These are phyloP conservation scores for Sporisorium exsertum DNA, from an alignment of 1,284 basidiomycete species.

Conservation along the genomic window DNA sequence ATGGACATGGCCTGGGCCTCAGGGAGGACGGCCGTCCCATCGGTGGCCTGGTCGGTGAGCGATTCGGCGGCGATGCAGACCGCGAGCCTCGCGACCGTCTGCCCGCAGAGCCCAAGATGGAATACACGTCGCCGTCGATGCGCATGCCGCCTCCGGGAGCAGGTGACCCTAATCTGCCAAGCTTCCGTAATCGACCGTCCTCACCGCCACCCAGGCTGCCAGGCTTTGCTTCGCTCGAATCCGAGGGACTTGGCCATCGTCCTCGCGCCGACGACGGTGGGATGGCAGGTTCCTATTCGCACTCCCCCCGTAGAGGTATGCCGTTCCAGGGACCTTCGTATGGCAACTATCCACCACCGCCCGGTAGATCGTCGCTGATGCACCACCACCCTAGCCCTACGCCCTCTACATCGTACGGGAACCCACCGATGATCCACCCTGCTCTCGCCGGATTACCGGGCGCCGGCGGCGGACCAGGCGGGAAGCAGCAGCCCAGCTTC, in stretches of 20 bases:
- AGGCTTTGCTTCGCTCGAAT: conserved; percentile 40
- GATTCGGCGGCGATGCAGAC: conserved; percentile 22
- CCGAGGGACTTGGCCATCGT: conserved; percentile 27
- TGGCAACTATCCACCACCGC: conserved; percentile 26
- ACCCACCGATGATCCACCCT: conserved; percentile 60
- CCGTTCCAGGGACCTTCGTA: conserved; percentile 32
- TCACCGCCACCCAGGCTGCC: conserved; percentile 47
- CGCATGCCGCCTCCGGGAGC: conserved; percentile 41
- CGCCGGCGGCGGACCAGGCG: conserved; percentile 50
- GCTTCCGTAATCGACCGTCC: conserved; percentile 22
- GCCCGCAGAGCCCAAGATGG: conserved; percentile 26
- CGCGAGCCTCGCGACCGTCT: conserved; percentile 27
- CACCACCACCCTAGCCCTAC: conserved; percentile 40
- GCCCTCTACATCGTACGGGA: conserved; percentile 44
- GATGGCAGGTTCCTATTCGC: conserved; percentile 17
- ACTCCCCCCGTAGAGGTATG: conserved; percentile 35
- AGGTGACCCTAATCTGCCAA: conserved; percentile 16
- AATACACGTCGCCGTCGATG: conserved; percentile 26
- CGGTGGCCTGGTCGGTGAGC: conserved; percentile 37
- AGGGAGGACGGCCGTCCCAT: conserved; percentile 33
- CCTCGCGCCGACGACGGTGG: conserved; percentile 24
- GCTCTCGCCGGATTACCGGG: conserved; percentile 57
- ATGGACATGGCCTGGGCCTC: neutral
- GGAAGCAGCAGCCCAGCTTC: conserved; percentile 63
- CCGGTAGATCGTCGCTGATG: conserved; percentile 30